A percentile compares a stretch with the other conserved stretches of the same genome.
phyloP scores from a whole-genome alignment of 2,329 filamentous ascomycete genomes.

The Scopulariopsis brevicaulis region DNA sequence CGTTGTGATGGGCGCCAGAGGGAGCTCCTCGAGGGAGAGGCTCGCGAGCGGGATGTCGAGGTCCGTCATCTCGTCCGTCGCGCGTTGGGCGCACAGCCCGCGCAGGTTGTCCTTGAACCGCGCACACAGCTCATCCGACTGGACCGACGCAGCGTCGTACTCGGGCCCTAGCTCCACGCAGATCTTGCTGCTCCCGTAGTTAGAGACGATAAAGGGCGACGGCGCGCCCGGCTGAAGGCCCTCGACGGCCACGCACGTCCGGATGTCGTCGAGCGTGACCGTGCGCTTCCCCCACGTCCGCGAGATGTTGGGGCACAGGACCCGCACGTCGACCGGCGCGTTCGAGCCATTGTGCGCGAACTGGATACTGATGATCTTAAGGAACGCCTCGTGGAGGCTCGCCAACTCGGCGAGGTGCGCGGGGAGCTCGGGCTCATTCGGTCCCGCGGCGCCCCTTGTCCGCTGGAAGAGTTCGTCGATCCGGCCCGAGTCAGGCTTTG shows the following conservation, averaged over 20 bases:
- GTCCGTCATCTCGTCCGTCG: conserved; percentile 17
- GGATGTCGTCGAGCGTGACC: conserved; percentile 54
- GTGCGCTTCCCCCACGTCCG: conserved; percentile 62
- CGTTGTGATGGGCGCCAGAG: conserved; percentile 21
- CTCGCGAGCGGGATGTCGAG: conserved; percentile 35
- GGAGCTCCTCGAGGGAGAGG: conserved; percentile 38
- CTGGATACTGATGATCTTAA: conserved; percentile 58
- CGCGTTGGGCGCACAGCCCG: conserved; percentile 26
- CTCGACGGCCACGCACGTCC: conserved; percentile 55
- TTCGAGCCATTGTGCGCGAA: conserved; percentile 55
- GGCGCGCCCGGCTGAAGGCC: conserved; percentile 19
- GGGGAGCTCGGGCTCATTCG: conserved; percentile 27
- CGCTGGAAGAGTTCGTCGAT: conserved; percentile 29
- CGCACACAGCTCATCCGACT: conserved; percentile 39
- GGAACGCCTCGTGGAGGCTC: conserved; percentile 52
- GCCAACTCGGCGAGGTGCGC: conserved; percentile 47
- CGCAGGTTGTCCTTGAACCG: conserved; percentile 42
- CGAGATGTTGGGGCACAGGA: conserved; percentile 50
- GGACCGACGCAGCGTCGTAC: conserved; percentile 22
- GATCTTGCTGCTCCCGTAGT: conserved; percentile 42
- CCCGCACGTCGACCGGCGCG: conserved; percentile 51
- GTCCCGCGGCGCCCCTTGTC: conserved; percentile 3
- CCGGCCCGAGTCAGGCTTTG: conserved; percentile 7
- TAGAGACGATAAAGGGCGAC: conserved; percentile 31
- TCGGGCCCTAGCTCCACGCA: conserved; percentile 43